Percentiles rank a stretch among this genome's conserved stretches.
Conservation (phyloP, 2,329 filamentous ascomycete genomes). For the Clarireedia hainanense region DNA sequence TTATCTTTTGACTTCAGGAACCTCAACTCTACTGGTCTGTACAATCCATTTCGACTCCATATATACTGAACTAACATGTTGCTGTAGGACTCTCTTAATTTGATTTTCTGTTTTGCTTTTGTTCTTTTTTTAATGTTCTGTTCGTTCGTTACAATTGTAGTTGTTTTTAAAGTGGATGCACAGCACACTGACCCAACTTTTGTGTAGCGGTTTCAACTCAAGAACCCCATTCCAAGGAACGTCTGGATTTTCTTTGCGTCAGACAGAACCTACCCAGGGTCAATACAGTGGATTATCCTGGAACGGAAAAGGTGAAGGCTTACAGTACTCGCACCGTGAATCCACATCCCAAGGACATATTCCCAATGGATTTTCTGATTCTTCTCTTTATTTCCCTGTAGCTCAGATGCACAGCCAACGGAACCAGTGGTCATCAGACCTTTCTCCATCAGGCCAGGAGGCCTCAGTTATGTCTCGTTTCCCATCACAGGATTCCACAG, state of each 20-base stretch:
- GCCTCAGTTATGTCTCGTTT: conserved; percentile 25
- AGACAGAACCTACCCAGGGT: conserved; percentile 29
- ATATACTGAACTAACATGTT: conserved; percentile 15
- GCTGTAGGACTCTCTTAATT: conserved; percentile 11
- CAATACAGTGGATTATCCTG: conserved; percentile 27
- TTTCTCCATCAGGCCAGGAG: conserved; percentile 19
- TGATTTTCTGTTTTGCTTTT: conserved; percentile 16
- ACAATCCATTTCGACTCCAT: conserved; percentile 1
- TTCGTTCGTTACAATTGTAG: conserved; percentile 11
- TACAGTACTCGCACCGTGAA: conserved; percentile 29
- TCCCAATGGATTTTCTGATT: conserved; percentile 26
- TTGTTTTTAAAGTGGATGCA: conserved; percentile 21
- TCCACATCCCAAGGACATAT: conserved; percentile 19
- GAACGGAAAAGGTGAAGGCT: conserved; percentile 25
- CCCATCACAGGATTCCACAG: conserved; percentile 25
- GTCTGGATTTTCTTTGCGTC: conserved; percentile 27
- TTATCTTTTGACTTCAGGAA: background rate
- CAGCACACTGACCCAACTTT: conserved; percentile 29
- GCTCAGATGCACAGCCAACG: conserved; percentile 19
- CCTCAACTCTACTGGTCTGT: conserved; percentile 18
- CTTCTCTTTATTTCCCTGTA: conserved; percentile 17
- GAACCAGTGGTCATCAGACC: conserved; percentile 23
- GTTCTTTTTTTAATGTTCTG: conserved; percentile 3
- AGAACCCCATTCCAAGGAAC: conserved; percentile 21
- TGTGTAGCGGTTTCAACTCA: conserved; percentile 25